A percentile compares a stretch with the other conserved stretches of the same genome.
Evolutionary conservation across 2,329 filamentous ascomycete genomes (phyloP).

Genomic region (Xylaria polymorpha): DNA sequence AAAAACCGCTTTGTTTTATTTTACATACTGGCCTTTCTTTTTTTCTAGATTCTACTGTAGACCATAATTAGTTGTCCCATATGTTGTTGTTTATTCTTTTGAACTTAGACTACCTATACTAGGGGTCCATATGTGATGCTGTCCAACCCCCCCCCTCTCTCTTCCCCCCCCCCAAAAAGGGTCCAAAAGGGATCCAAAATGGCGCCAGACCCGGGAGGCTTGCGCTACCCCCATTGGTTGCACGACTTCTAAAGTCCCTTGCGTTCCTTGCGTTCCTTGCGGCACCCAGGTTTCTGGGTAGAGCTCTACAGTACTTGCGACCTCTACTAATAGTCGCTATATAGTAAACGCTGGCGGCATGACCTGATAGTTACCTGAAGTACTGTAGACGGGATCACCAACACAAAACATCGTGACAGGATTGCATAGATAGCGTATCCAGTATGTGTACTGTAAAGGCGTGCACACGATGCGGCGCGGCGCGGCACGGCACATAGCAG

Average conservation of each 20-base stretch:
- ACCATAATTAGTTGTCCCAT: too few relatives aligned
- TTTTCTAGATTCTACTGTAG: too few relatives aligned
- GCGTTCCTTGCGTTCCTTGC: conserved; percentile 7
- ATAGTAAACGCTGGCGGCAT: too few relatives aligned
- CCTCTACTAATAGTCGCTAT: too few relatives aligned
- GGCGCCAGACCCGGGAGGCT: conserved; percentile 15
- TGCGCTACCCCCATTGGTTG: conserved; percentile 22
- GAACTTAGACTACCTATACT: neutral
- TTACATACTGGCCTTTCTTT: too few relatives aligned
- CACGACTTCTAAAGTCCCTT: conserved; percentile 6
- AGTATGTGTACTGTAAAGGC: neutral
- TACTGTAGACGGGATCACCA: too few relatives aligned
- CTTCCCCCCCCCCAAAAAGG: too few relatives aligned
- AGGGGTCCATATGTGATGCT: conserved; percentile 8
- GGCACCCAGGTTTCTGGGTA: conserved; percentile 1
- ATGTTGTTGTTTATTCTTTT: neutral
- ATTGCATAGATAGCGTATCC: neutral
- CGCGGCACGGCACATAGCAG: neutral
- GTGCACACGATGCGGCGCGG: neutral
- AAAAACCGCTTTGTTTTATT: too few relatives aligned
- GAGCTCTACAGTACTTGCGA: neutral
- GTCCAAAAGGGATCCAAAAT: conserved; percentile 25
- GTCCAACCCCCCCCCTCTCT: too few relatives aligned
- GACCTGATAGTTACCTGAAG: too few relatives aligned
- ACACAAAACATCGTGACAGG: neutral